Base-by-base conservation (phyloP, 306 rosid genomes). In the Casuarina equisetifolia region DNA sequence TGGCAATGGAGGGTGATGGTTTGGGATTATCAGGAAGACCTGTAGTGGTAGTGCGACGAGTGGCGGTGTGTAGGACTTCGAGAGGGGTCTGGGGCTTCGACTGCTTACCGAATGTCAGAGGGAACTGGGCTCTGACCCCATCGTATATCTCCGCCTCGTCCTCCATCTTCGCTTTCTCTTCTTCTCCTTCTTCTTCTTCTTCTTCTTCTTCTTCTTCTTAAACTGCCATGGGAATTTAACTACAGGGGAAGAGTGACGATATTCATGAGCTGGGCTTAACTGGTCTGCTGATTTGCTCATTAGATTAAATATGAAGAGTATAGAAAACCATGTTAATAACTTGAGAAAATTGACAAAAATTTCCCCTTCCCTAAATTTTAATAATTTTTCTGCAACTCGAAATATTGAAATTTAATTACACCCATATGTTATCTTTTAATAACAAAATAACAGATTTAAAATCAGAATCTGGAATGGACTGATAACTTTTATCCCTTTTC, bases 101-200 rank as follows among this genome's bases (percentile, higher is more conserved):
- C 86, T 95, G 97, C 83, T 95, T 95, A 8, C 98, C 98, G 75
- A 92, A 95, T 0, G 90, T 49, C 4, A 92, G 68, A 83, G 98
- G 98, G 75, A 95, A 95, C 52, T 88, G 90, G 67, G 97, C 91
- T 79, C 97, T 74, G 12, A 44, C 69, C 3, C 97, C 98, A 51
- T 92, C 91, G 85, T 83, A 91, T 19, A 92, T 88, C 57, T 95
- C 97, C 19, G 85, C 97, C 0, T 87, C 91, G 51, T 92, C 97
- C 75, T 88, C 98, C 82, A 85, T 84, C 35, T 63, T 67, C 44
- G 54, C 40, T 32, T 4, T 7, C 67, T 5, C 19, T 38, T 43
- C 35, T 44, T 55, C 74, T 52, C 25, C 16, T 39, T n/a, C 64
- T 3, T 6, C 73, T 51, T 66, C 44, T 25, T 7, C 57, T 49